A percentile compares a stretch with the other conserved stretches of the same genome.
Conservation (phyloP, 257 asterid genomes). For the Primulina eburnea region DNA sequence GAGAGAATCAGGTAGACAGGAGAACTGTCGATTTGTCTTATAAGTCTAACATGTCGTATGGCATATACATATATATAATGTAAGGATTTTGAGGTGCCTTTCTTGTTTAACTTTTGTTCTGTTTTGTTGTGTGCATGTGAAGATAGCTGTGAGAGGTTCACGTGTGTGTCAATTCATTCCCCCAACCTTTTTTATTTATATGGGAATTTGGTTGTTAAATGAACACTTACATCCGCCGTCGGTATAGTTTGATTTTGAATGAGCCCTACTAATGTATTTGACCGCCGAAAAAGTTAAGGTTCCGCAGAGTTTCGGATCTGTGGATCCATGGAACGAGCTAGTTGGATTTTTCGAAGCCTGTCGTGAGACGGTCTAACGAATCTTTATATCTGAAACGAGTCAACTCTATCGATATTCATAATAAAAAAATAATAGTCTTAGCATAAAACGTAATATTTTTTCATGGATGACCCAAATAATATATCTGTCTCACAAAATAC, state of each 20-base stretch:
- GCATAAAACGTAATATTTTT: too few relatives aligned
- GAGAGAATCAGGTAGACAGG: conserved; percentile 21
- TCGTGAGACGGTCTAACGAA: too few relatives aligned
- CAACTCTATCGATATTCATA: too few relatives aligned
- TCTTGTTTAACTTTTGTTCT: conserved; percentile 24
- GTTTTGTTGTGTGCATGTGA: conserved; percentile 46
- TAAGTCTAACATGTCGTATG: background rate
- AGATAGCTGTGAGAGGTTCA: conserved; percentile 27
- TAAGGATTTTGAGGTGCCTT: background rate
- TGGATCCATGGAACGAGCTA: too few relatives aligned
- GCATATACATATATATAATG: background rate
- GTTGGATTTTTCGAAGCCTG: too few relatives aligned
- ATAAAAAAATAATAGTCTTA: too few relatives aligned
- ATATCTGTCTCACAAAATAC: too few relatives aligned
- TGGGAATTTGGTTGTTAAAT: background rate
- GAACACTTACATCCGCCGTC: conserved; percentile 26
- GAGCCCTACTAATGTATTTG: background rate
- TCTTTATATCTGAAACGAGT: too few relatives aligned
- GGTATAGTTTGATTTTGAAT: conserved; percentile 17
- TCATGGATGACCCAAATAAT: too few relatives aligned
- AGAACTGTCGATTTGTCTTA: conserved; percentile 4
- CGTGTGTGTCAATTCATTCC: conserved; percentile 38
- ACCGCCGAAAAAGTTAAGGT: background rate
- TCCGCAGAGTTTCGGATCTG: background rate
- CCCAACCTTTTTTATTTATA: background rate